These are phyloP conservation scores for Lyophyllum shimeji DNA, from an alignment of 768 basidiomycete genomes.

Conservation along the genomic window DNA sequence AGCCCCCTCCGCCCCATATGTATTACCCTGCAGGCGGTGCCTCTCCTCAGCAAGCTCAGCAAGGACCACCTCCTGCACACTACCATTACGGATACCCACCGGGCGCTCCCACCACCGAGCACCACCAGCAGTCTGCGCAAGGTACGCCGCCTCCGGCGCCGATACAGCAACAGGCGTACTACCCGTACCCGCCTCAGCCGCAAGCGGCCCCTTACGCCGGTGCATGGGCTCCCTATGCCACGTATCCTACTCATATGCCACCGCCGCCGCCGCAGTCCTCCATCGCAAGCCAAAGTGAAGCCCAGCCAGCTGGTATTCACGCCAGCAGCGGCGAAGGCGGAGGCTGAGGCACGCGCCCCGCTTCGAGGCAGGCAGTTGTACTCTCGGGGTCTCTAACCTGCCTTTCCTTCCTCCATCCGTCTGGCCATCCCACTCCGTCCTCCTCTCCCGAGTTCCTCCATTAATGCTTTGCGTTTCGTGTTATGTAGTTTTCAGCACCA, in stretches of 20 bases:
- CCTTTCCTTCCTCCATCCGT: conserved; percentile 11
- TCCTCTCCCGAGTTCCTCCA: conserved; percentile 14
- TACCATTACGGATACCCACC: conserved; percentile 5
- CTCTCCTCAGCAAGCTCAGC: neutral
- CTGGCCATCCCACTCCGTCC: neutral
- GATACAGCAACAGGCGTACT: conserved; percentile 7
- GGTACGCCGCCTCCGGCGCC: conserved; percentile 3
- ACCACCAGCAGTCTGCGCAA: neutral
- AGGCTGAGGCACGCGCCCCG: neutral
- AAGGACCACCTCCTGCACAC: neutral
- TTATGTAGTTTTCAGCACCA: neutral
- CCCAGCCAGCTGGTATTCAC: neutral
- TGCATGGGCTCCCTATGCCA: conserved; percentile 3
- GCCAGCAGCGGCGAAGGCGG: conserved; percentile 1
- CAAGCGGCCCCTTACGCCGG: neutral
- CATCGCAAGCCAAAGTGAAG: conserved; percentile 12
- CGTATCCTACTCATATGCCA: conserved; percentile 2
- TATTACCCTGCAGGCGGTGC: conserved; percentile 8
- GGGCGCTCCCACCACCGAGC: neutral
- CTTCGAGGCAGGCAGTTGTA: conserved; percentile 16
- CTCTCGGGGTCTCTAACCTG: conserved; percentile 20
- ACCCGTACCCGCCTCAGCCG: conserved; percentile 11
- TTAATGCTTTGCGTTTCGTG: conserved; percentile 1
- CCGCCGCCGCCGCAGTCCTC: conserved; percentile 15
- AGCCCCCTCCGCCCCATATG: conserved; percentile 6